A percentile compares a stretch with the other conserved stretches of the same genome.
phyloP scores from a whole-genome alignment of 148 eudicot genomes.

The Cornus kousa region DNA sequence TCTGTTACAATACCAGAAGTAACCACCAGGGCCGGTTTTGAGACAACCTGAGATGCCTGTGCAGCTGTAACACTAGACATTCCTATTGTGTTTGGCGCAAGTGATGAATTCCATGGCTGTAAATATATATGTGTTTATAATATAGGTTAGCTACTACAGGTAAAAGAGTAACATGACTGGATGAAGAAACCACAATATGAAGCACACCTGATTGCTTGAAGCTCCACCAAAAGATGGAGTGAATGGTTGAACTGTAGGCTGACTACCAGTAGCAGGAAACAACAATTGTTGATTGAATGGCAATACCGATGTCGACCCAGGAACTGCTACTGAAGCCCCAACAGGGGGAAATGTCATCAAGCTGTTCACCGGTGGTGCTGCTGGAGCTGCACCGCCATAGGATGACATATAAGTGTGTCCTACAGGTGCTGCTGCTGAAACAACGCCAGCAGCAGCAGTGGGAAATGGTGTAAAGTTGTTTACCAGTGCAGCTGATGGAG shows the following conservation, averaged over 20 bases:
- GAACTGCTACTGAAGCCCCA: constrained; percentile 28
- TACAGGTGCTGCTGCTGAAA: constrained; percentile 14
- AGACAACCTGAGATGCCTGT: constrained; percentile 34
- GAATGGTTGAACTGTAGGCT: constrained; percentile 30
- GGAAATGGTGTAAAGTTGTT: constrained; percentile 35
- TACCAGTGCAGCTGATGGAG: constrained; percentile 25
- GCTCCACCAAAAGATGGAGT: constrained; percentile 28
- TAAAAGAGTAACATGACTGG: background rate
- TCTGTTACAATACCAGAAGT: constrained; percentile 23
- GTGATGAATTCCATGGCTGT: constrained; percentile 27
- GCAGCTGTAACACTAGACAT: constrained; percentile 31
- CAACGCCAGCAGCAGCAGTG: constrained; percentile 19
- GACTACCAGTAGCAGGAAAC: constrained; percentile 29
- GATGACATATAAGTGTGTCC: too few species aligned
- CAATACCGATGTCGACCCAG: constrained; percentile 17
- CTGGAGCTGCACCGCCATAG: constrained; percentile 26
- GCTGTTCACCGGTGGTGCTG: constrained; percentile 20
- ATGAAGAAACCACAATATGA: background rate
- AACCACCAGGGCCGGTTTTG: constrained; percentile 21
- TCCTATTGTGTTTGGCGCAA: constrained; percentile 30
- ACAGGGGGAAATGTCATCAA: constrained; percentile 8
- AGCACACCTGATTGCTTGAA: constrained; percentile 42
- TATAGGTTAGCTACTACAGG: background rate
- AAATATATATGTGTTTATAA: background rate
- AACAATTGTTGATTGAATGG: constrained; percentile 40